phyloP scores from a whole-genome alignment of 129 eudicot genomes.

The Arctium lappa region DNA sequence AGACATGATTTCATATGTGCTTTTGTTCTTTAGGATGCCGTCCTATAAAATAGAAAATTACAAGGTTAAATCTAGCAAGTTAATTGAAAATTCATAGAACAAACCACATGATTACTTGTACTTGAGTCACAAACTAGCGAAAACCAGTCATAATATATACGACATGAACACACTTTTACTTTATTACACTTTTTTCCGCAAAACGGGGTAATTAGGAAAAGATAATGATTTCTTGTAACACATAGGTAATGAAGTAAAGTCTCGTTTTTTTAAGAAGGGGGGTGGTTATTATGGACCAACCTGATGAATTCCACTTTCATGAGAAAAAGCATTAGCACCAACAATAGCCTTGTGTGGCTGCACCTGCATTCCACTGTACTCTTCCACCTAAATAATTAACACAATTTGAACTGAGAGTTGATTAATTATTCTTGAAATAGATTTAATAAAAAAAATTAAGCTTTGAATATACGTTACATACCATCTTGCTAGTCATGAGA shows the following conservation, averaged over 20 bases:
- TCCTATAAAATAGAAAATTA: slow-evolving; percentile 38
- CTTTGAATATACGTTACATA: neutral
- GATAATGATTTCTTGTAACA: too few species aligned
- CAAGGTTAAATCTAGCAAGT: neutral
- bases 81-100: neutral
- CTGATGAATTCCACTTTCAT: slow-evolving; percentile 69
- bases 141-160: too few species aligned
- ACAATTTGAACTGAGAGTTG: neutral
- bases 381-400: slow-evolving; percentile 44
- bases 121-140: too few species aligned
- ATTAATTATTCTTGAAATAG: neutral
- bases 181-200: too few species aligned
- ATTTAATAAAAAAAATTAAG: too few species aligned
- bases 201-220: too few species aligned
- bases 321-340: slow-evolving; percentile 4
- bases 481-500: neutral
- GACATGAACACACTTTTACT: too few species aligned
- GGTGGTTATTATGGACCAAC: slow-evolving; percentile 10
- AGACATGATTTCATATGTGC: slow-evolving; percentile 52
- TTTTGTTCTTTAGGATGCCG: slow-evolving; percentile 70
- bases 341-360: slow-evolving; percentile 72
- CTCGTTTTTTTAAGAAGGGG: too few species aligned
- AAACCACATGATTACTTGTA: neutral
- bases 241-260: too few species aligned
- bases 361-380: slow-evolving; percentile 44